Conservation (phyloP, 73 alveolate genomes). For the Uronychia binucleata region DNA sequence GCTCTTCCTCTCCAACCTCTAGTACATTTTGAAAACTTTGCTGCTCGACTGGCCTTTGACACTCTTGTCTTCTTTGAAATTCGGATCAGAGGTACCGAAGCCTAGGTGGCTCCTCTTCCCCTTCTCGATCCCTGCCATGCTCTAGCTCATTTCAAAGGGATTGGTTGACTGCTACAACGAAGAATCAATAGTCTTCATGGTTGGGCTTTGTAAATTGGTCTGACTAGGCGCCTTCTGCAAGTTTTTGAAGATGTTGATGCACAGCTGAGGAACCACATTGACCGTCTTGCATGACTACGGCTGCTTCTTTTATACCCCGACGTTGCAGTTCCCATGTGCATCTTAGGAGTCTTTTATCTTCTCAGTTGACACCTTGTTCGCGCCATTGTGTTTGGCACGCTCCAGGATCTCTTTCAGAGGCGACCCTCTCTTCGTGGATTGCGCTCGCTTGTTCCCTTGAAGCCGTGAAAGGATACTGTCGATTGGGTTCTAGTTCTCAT, state of each 20-base stretch:
- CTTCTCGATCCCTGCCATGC: background rate
- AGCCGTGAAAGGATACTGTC: background rate
- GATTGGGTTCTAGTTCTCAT: background rate
- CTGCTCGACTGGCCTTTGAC: background rate
- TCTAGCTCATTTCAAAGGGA: no score
- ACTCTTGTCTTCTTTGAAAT: background rate
- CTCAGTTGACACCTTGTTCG: background rate
- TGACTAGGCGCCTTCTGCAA: background rate
- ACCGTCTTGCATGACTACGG: background rate
- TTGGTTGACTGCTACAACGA: background rate
- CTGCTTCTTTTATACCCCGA: no score
- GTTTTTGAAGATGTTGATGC: background rate
- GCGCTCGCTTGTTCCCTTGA: background rate
- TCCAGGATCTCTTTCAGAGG: background rate
- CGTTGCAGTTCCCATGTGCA: background rate
- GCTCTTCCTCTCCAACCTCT: background rate
- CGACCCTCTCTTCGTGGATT: background rate
- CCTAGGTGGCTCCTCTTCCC: background rate
- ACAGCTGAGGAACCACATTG: background rate
- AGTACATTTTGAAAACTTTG: background rate
- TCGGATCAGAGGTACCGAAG: background rate
- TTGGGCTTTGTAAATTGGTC: background rate
- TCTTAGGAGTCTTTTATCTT: background rate
- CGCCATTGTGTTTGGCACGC: no score
- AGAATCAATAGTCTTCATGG: background rate